Base-by-base conservation (phyloP, 306 rosid genomes). In the Argentina anserina region DNA sequence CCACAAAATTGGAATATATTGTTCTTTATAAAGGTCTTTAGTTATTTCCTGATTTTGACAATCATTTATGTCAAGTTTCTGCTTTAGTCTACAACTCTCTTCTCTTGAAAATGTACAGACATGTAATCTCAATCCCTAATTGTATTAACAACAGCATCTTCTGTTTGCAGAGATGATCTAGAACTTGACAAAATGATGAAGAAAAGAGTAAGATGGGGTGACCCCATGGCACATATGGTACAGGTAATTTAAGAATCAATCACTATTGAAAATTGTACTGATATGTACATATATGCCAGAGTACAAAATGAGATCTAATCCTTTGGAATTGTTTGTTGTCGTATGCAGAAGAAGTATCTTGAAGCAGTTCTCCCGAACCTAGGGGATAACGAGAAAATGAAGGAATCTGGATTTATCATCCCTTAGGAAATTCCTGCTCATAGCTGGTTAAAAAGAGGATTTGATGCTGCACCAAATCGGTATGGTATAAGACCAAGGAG, bases 191-290 rank as follows among this genome's bases (percentile, higher is more conserved):
- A 80, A 23, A 73, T 87, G 79, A 6, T 91, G 84, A 94, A 85
- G 79, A 96, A 89, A 9, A 81, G 85, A 73, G 11, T 86, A 65
- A 80, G 99, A 81, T 91, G 97, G 97, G 99, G 97, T 28, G 99
- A 94, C 81, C 98, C 95, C 31, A 91, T 94, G 98, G 94, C 96
- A 11, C 90, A 91, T 75, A 77, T 94, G 78, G 98, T 94, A 14
- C 89, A 94, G 96, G 97, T 86, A 94, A 84, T 63, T 61, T 21
- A 23, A 45, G 45, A 20, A 62, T n/a, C n/a, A n/a, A n/a, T n/a
- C n/a, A 52, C 75, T 50, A 31, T 29, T 43, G 49, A 36, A 41
- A 33, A 69, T 72, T 70, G 71, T 76, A 15, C 58, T 41, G 70
- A 64, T 72, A 8, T 28, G 18, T 21, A 59, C 65, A 59, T 28